Conservation (phyloP, 306 rosid genomes). For the Elaeagnus macrophylla region DNA sequence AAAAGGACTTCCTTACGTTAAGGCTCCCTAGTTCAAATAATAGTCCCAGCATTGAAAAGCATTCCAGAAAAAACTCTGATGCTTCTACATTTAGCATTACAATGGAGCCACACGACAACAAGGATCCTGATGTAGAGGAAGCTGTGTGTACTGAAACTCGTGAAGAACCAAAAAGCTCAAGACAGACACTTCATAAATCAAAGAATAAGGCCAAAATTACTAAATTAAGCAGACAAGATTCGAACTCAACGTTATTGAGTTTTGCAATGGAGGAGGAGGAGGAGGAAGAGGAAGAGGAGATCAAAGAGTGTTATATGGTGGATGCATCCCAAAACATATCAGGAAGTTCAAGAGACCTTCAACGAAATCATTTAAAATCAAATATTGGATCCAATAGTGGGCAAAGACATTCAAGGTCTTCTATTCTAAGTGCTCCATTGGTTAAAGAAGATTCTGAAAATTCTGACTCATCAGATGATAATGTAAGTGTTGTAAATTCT, state of each 20-base stretch:
- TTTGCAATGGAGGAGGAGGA: too few relatives aligned
- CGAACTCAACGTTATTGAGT: not conserved
- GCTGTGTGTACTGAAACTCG: not conserved
- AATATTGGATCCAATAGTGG: not conserved
- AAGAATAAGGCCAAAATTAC: slow-evolving; percentile 3
- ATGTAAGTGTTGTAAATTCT: slow-evolving; percentile 51
- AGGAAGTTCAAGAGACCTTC: slow-evolving; percentile 4
- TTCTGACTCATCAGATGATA: slow-evolving; percentile 42
- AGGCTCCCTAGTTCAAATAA: slow-evolving; percentile 21
- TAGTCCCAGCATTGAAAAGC: slow-evolving; percentile 20
- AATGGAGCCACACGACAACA: slow-evolving; percentile 21
- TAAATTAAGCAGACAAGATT: slow-evolving; percentile 1
- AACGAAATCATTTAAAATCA: slow-evolving; percentile 9
- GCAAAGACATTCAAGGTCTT: slow-evolving; percentile 4
- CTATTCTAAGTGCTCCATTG: slow-evolving; percentile 21
- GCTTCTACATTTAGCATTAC: slow-evolving; percentile 14
- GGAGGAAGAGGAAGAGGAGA: too few relatives aligned
- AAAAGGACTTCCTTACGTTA: slow-evolving; percentile 20
- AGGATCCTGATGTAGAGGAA: slow-evolving; percentile 21
- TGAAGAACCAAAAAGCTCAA: not conserved
- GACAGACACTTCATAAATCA: slow-evolving; percentile 5
- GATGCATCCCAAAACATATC: not conserved
- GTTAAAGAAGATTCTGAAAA: slow-evolving; percentile 16
- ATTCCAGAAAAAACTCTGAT: slow-evolving; percentile 25
- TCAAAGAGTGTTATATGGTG: too few relatives aligned